phyloP scores from a whole-genome alignment of 2,329 filamentous ascomycete genomes.

The Arthrobotrys sinensis region DNA sequence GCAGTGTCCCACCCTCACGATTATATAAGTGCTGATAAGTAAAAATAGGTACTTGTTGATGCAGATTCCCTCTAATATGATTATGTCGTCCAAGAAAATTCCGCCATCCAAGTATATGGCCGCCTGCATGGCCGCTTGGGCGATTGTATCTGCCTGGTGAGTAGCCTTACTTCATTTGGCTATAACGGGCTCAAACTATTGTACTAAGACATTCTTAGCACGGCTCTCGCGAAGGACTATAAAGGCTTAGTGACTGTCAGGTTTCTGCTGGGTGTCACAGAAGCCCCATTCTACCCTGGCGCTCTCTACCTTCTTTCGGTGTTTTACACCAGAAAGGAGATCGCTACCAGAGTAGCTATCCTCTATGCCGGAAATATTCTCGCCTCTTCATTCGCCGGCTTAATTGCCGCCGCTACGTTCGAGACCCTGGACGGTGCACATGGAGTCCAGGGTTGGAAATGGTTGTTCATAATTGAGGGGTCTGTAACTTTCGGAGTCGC shows the following conservation, averaged over 20 bases:
- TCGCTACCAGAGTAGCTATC: constrained; percentile 73
- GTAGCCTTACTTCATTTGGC: constrained; percentile 4
- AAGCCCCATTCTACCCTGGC: constrained; percentile 74
- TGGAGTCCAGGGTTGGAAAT: constrained; percentile 74
- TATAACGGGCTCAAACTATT: constrained; percentile 5
- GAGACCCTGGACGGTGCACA: constrained; percentile 73
- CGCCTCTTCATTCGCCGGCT: constrained; percentile 74
- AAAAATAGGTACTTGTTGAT: constrained; percentile 73
- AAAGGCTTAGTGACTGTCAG: constrained; percentile 64
- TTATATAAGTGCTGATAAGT: background rate
- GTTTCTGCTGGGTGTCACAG: constrained; percentile 65
- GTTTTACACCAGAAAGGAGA: constrained; percentile 77
- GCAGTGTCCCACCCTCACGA: background rate
- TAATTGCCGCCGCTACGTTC: constrained; percentile 75
- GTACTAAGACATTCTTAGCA: constrained; percentile 61
- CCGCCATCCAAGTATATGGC: constrained; percentile 72
- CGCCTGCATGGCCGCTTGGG: constrained; percentile 42
- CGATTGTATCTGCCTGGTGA: constrained; percentile 51
- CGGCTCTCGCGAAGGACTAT: constrained; percentile 63
- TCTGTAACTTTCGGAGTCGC: constrained; percentile 69
- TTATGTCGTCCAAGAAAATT: constrained; percentile 70
- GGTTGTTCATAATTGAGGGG: constrained; percentile 75
- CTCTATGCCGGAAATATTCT: constrained; percentile 75
- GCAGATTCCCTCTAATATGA: constrained; percentile 75
- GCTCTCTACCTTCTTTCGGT: constrained; percentile 76